A percentile compares a stretch with the other conserved stretches of the same genome.
These are phyloP conservation scores for Talaromyces sp. DNA, from an alignment of 2,329 filamentous ascomycete genomes.

Conservation along the genomic window DNA sequence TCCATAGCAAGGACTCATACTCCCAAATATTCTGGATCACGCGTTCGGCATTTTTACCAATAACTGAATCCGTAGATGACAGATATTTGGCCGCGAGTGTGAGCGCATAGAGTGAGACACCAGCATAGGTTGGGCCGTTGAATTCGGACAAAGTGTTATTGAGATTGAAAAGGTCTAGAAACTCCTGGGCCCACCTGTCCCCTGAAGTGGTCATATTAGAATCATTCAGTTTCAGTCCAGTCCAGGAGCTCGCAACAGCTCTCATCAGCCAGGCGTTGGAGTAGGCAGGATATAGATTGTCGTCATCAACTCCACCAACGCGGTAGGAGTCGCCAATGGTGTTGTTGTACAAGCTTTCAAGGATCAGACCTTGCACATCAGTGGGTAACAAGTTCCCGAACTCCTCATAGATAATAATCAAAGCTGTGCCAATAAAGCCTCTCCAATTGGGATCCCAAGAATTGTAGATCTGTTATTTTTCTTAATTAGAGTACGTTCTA, in stretches of 20 bases:
- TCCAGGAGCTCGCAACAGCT: conserved; percentile 57
- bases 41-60: conserved; percentile 47
- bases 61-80: conserved; percentile 48
- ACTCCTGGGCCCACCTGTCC: conserved; percentile 52
- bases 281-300: conserved; percentile 60
- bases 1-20: conserved; percentile 50
- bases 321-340: conserved; percentile 58
- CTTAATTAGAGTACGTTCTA: neutral
- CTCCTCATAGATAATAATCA: conserved; percentile 57
- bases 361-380: conserved; percentile 41
- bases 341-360: conserved; percentile 51
- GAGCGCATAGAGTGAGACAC: conserved; percentile 56
- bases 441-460: conserved; percentile 62
- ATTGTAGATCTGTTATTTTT: conserved; percentile 44
- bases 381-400: conserved; percentile 46
- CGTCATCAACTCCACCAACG: conserved; percentile 54
- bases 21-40: conserved; percentile 54
- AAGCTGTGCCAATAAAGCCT: conserved; percentile 56
- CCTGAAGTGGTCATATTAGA: conserved; percentile 56
- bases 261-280: conserved; percentile 60
- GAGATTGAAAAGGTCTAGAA: conserved; percentile 54
- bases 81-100: conserved; percentile 56
- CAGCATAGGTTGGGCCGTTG: conserved; percentile 59
- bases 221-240: conserved; percentile 50
- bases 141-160: conserved; percentile 58